These are phyloP conservation scores for Aspergillus mulundensis DNA, from an alignment of 495 filamentous ascomycete genomes.

Conservation along the genomic window DNA sequence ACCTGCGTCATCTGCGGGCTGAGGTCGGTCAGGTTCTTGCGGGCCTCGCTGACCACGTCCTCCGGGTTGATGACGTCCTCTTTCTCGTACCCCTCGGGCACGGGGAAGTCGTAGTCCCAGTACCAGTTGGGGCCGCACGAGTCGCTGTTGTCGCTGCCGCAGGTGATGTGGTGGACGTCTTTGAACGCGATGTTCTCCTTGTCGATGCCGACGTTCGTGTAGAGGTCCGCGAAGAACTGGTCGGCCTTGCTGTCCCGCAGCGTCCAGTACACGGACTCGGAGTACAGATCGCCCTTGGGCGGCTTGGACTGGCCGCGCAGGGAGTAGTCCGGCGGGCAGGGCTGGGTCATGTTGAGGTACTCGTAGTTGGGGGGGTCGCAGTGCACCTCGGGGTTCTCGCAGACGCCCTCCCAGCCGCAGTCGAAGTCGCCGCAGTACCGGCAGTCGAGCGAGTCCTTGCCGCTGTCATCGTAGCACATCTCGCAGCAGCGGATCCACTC, in stretches of 20 bases:
- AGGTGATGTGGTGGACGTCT: background rate
- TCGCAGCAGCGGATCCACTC: background rate
- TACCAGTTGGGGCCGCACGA: background rate
- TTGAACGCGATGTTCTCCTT: slow-evolving; percentile 1
- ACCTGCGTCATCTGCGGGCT: background rate
- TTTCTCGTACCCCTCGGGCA: background rate
- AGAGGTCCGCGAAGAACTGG: background rate
- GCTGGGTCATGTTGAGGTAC: slow-evolving; percentile 1
- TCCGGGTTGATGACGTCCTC: slow-evolving; percentile 9
- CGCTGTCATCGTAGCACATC: background rate
- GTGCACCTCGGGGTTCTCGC: background rate
- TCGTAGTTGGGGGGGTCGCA: background rate
- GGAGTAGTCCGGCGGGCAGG: slow-evolving; percentile 6
- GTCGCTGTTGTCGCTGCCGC: background rate
- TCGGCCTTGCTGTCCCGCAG: background rate
- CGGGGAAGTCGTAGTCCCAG: slow-evolving; percentile 6
- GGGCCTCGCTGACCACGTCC: slow-evolving; percentile 1
- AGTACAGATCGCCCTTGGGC: background rate
- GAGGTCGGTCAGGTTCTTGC: background rate
- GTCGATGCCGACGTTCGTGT: background rate
- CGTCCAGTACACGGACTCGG: slow-evolving; percentile 4
- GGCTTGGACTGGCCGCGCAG: background rate
- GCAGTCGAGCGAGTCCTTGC: background rate
- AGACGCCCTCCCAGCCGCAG: background rate
- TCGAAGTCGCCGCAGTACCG: slow-evolving; percentile 1